Evolutionary conservation across 257 asterid genomes (phyloP).

Genomic region (Solanum virginianum): DNA sequence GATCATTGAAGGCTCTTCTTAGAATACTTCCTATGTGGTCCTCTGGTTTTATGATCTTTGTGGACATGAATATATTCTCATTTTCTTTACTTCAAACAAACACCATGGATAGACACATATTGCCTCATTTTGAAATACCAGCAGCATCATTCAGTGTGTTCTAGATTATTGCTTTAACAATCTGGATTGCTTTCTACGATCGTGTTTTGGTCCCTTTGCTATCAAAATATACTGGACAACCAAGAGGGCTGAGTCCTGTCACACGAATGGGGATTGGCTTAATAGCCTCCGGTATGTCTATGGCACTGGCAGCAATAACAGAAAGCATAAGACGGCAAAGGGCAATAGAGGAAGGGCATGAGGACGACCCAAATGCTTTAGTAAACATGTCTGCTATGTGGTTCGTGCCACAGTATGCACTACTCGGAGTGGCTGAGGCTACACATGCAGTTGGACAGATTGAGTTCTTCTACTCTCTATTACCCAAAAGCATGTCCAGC

Average conservation of each 20-base stretch:
- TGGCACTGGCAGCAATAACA: conserved; percentile 1
- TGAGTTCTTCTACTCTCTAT: too few species aligned
- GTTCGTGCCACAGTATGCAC: too few species aligned
- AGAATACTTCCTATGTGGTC: conserved; percentile 7
- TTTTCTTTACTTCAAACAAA: background rate
- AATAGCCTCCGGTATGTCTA: background rate
- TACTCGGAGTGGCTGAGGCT: too few species aligned
- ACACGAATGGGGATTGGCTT: conserved; percentile 13
- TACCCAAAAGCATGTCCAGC: too few species aligned
- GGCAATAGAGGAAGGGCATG: background rate
- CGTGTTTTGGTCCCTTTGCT: background rate
- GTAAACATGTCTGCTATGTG: too few species aligned
- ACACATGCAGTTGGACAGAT: too few species aligned
- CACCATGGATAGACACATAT: background rate
- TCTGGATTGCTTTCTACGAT: conserved; percentile 2
- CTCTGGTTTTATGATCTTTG: background rate
- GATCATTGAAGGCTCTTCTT: conserved; percentile 1
- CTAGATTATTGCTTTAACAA: background rate
- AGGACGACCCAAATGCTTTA: too few species aligned
- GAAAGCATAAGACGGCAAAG: background rate
- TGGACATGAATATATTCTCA: background rate
- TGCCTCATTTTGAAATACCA: conserved; percentile 5
- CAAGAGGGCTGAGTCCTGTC: background rate
- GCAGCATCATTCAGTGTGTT: conserved; percentile 12
- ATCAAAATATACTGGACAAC: background rate